Conservation (phyloP, 1,139 yeast genomes). For the Blastobotrys elegans region DNA sequence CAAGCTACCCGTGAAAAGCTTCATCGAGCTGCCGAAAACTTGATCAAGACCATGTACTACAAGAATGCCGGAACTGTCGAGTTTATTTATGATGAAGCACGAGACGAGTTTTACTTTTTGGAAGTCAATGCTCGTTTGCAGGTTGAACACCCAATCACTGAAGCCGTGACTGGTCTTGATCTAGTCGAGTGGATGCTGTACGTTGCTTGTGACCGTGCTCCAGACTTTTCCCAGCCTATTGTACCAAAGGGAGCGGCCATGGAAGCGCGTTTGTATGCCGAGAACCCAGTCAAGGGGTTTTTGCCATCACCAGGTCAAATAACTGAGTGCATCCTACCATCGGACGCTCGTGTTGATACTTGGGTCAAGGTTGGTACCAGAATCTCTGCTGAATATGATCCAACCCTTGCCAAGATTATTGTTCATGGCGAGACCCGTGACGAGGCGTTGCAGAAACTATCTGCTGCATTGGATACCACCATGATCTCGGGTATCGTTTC, state of each 20-base stretch:
- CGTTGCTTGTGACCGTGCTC: constrained; percentile 86
- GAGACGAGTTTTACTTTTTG: constrained; percentile 87
- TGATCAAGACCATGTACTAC: constrained; percentile 76
- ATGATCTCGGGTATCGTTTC: constrained; percentile 84
- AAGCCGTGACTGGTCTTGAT: constrained; percentile 89
- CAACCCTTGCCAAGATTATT: constrained; percentile 92
- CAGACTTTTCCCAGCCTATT: constrained; percentile 52
- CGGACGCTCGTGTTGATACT: constrained; percentile 79
- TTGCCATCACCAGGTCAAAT: constrained; percentile 95
- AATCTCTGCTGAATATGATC: constrained; percentile 90
- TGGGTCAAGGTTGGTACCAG: constrained; percentile 93
- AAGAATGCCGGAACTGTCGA: constrained; percentile 98
- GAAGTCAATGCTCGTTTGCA: constrained; percentile 96
- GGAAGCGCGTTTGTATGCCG: constrained; percentile 96
- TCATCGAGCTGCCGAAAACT: constrained; percentile 79
- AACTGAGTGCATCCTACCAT: constrained; percentile 77
- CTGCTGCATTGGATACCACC: constrained; percentile 80
- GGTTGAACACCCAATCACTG: constrained; percentile 97
- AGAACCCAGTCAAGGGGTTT: constrained; percentile 91
- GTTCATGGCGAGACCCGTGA: constrained; percentile 86
- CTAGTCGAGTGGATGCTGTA: constrained; percentile 94
- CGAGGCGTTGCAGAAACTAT: constrained; percentile 73
- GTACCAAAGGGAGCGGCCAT: constrained; percentile 79
- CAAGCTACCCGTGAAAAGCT: constrained; percentile 66
- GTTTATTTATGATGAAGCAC: constrained; percentile 76